Conservation (phyloP, 352 stramenopile genomes). For the Globisporangium recalcitrans region DNA sequence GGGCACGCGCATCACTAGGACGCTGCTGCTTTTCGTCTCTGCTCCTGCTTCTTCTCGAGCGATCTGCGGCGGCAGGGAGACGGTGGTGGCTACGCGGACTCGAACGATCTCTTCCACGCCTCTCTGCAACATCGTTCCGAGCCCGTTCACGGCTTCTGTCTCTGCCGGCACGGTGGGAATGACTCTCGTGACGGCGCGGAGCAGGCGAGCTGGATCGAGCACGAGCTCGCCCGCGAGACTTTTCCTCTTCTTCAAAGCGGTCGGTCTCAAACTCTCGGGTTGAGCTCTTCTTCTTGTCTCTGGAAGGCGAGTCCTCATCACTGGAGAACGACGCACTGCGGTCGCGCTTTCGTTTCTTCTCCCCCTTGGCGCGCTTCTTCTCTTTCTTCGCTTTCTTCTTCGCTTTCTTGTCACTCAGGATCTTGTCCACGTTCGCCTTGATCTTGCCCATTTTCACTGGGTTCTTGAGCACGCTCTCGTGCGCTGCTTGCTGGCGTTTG, state of each 20-base stretch:
- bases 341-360: slow-evolving; percentile 31
- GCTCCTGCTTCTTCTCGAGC: slow-evolving; percentile 1
- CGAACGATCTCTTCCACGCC: background rate
- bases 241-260: slow-evolving; percentile 5
- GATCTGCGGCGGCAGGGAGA: background rate
- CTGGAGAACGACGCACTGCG: slow-evolving; percentile 14
- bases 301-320: background rate
- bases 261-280: slow-evolving; percentile 4
- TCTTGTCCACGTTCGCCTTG: slow-evolving; percentile 69
- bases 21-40: background rate
- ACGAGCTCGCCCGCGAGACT: slow-evolving; percentile 1
- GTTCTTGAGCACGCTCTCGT: slow-evolving; percentile 85
- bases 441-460: slow-evolving; percentile 89
- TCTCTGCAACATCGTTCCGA: background rate
- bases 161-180: background rate
- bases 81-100: background rate
- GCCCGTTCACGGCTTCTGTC: background rate
- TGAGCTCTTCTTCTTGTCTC: slow-evolving; percentile 11
- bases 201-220: background rate
- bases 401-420: slow-evolving; percentile 74
- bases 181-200: background rate
- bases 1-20: background rate
- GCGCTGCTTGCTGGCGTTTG: slow-evolving; percentile 70
- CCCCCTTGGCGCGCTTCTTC: slow-evolving; percentile 29
- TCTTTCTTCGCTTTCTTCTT: slow-evolving; percentile 74